Evolutionary conservation across 331 rosid species (phyloP), one percentile per base, ranked within the genome.

Genomic region (Phaseolus coccineus): DNA sequence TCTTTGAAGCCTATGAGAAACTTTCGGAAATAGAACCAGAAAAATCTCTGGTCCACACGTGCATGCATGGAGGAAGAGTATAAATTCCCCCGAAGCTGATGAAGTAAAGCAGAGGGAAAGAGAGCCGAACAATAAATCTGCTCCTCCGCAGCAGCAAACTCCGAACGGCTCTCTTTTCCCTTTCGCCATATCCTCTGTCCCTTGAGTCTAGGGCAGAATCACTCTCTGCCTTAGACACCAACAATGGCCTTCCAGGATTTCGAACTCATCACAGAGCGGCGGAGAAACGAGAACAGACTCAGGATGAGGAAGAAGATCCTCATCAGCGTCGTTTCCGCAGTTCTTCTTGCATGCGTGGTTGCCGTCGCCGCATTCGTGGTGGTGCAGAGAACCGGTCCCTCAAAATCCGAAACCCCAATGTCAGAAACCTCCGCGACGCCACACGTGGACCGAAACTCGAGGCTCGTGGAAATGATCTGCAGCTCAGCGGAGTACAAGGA

Each of bases 231-330:
- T 88, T 87, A 69, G 92, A 80, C 80, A 40, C 48, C 22, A 14
- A 30, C 22, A 47, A 92, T 93, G 97, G 96, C 89, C 14, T 91
- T 93, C 69, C 92, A 93, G 63, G 98, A 93, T 80, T 93, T 93
- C 37, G 97, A 90, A 19, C 71, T 84, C 13, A 81, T 94, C 56
- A 9, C 88, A 0, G 91, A 91, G 47, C 86, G 96, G 35, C 82
- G 96, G 8, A 85, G 62, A 48, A 76, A 80, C 3, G 90, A 84
- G 63, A 72, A 73, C 10, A 82, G 76, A 28, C 82, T 68, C 0
- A 85, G 76, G 61, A 50, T 78, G 14, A 82, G 16, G 52, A 82
- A 79, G 67, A 82, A 79, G 81, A 77, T 91, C 13, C 3, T 70
- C 62, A 61, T 90, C 2, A 83, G 80, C 3, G 67, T 76, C 0